Conservation (phyloP, 805 yeast genomes). For the Wickerhamomyces alni region DNA sequence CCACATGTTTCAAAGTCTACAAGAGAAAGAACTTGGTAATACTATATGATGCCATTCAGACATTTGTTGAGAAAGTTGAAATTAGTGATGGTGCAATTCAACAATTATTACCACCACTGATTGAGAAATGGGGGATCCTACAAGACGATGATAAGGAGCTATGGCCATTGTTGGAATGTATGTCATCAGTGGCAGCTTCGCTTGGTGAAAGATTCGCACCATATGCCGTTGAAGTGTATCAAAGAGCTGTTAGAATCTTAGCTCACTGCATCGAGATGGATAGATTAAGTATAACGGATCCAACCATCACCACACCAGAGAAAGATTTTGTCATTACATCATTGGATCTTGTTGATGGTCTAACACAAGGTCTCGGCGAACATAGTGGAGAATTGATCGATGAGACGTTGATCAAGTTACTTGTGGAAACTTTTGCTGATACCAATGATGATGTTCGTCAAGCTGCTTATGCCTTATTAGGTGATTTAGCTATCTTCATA, state of each 20-base stretch:
- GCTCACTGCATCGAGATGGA: slow-evolving; percentile 62
- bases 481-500: slow-evolving; percentile 74
- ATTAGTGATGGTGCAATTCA: slow-evolving; percentile 53
- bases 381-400: slow-evolving; percentile 53
- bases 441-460: slow-evolving; percentile 86
- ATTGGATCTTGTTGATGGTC: slow-evolving; percentile 84
- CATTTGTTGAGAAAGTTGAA: slow-evolving; percentile 72
- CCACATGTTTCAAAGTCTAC: slow-evolving; percentile 67
- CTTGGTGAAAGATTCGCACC: slow-evolving; percentile 83
- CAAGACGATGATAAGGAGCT: slow-evolving; percentile 76
- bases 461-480: slow-evolving; percentile 81
- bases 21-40: slow-evolving; percentile 77
- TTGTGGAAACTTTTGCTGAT: slow-evolving; percentile 69
- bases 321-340: slow-evolving; percentile 88
- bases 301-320: slow-evolving; percentile 70
- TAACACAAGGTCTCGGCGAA: slow-evolving; percentile 79
- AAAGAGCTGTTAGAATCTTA: slow-evolving; percentile 68
- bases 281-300: slow-evolving; percentile 57
- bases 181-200: slow-evolving; percentile 86
- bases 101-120: slow-evolving; percentile 70
- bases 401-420: slow-evolving; percentile 48
- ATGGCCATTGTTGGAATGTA: slow-evolving; percentile 90
- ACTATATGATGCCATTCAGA: slow-evolving; percentile 85
- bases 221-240: slow-evolving; percentile 81
- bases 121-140: slow-evolving; percentile 72